phyloP scores from a whole-genome alignment of 106 monocot species.

The Xerophyta viscosa region DNA sequence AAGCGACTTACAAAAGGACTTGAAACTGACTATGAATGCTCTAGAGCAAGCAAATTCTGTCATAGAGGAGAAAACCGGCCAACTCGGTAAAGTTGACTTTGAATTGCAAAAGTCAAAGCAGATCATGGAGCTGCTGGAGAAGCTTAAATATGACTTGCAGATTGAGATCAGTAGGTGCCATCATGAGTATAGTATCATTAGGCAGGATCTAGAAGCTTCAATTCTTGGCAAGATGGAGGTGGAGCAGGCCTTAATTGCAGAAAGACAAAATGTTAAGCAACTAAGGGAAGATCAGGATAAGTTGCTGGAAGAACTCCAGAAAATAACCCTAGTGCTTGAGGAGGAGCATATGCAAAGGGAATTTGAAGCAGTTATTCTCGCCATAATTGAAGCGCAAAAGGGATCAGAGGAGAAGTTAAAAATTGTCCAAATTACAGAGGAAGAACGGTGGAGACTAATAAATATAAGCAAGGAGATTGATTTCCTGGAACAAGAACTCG shows the following conservation, averaged over 20 bases:
- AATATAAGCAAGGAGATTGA: constrained; percentile 18
- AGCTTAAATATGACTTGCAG: constrained; percentile 24
- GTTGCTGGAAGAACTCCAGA: constrained; percentile 32
- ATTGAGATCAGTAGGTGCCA: constrained; percentile 14
- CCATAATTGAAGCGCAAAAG: constrained; percentile 17
- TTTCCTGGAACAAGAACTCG: constrained; percentile 26
- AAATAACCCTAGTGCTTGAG: constrained; percentile 14
- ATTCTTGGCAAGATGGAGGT: constrained; percentile 28
- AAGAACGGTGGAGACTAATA: constrained; percentile 24
- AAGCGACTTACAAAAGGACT: constrained; percentile 16
- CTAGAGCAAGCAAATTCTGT: constrained; percentile 33
- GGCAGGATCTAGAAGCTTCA: constrained; percentile 28
- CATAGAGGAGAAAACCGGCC: constrained; percentile 22
- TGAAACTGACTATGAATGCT: constrained; percentile 19
- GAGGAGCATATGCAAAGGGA: constrained; percentile 18
- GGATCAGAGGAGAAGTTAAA: constrained; percentile 19
- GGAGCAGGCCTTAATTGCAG: constrained; percentile 20
- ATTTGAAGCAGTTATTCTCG: constrained; percentile 9
- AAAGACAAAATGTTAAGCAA: constrained; percentile 19
- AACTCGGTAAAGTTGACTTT: constrained; percentile 21
- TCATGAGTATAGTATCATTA: constrained; percentile 20
- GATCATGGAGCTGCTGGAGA: constrained; percentile 24
- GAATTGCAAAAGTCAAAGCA: constrained; percentile 27
- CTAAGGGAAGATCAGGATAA: constrained; percentile 24
- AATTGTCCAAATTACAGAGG: constrained; percentile 24